Conservation (phyloP, 2,329 filamentous ascomycete species). For the Ceratocystis eucalypticola region DNA sequence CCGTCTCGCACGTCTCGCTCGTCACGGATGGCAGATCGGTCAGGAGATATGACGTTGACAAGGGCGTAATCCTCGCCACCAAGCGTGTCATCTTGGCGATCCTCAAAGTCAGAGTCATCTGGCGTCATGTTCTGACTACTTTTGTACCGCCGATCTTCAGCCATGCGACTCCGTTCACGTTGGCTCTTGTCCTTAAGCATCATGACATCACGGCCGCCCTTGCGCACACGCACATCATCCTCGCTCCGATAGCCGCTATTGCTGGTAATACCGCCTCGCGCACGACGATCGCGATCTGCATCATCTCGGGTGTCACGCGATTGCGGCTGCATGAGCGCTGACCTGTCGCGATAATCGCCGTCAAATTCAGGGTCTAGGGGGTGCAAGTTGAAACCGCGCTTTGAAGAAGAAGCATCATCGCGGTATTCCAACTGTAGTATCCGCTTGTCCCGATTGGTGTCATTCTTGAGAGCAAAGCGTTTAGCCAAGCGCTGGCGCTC, state of each 20-base stretch:
- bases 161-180: not conserved
- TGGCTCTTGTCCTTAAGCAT: not conserved
- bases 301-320: not conserved
- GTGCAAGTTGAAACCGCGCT: not conserved
- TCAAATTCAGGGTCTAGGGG: not conserved
- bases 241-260: not conserved
- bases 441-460: not conserved
- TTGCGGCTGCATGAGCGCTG: not conserved
- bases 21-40: slow-evolving; percentile 8
- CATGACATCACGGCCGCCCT: not conserved
- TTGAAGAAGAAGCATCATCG: not conserved
- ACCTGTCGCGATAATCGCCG: not conserved
- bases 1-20: not conserved
- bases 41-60: not conserved
- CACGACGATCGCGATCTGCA: not conserved
- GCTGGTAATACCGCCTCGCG: not conserved
- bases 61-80: slow-evolving; percentile 9
- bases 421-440: not conserved
- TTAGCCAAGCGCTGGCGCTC: not conserved
- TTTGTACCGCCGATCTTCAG: not conserved
- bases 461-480: not conserved
- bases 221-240: not conserved
- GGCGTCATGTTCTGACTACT: not conserved
- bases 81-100: not conserved
- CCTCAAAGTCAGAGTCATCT: not conserved